phyloP scores from a whole-genome alignment of 1,284 basidiomycete species.

The Kwoniella shivajii region DNA sequence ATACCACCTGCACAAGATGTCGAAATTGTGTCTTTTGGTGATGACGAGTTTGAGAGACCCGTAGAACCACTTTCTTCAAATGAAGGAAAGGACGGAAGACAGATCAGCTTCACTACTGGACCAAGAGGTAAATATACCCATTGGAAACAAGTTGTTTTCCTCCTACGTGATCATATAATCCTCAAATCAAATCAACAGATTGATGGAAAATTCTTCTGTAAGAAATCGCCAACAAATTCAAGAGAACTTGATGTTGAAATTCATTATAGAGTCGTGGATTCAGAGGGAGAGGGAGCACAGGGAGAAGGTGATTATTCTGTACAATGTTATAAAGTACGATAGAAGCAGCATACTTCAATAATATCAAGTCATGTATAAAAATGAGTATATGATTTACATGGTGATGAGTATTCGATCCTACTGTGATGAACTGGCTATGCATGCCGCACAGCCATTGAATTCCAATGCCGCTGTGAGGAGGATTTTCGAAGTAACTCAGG shows the following conservation, averaged over 20 bases:
- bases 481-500: no score
- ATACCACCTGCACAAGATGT: conserved; percentile 56
- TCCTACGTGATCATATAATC: conserved; percentile 75
- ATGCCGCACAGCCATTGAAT: no score
- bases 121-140: conserved; percentile 84
- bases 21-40: conserved; percentile 35
- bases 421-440: no score
- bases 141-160: conserved; percentile 95
- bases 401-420: no score
- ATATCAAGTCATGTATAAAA: not conserved
- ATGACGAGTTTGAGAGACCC: conserved; percentile 32
- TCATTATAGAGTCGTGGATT: conserved; percentile 58
- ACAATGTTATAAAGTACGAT: conserved; percentile 42
- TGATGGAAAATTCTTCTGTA: conserved; percentile 76
- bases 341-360: no score
- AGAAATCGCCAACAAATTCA: conserved; percentile 77
- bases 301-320: conserved; percentile 28
- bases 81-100: conserved; percentile 54
- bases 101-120: conserved; percentile 88
- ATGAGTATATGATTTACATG: no score
- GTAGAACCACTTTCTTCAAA: conserved; percentile 21
- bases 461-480: no score
- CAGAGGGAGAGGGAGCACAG: conserved; percentile 8
- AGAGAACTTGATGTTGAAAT: conserved; percentile 91
- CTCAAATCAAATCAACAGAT: conserved; percentile 76